phyloP scores from a whole-genome alignment of 2,329 filamentous ascomycete genomes.

The Alternaria sp. region DNA sequence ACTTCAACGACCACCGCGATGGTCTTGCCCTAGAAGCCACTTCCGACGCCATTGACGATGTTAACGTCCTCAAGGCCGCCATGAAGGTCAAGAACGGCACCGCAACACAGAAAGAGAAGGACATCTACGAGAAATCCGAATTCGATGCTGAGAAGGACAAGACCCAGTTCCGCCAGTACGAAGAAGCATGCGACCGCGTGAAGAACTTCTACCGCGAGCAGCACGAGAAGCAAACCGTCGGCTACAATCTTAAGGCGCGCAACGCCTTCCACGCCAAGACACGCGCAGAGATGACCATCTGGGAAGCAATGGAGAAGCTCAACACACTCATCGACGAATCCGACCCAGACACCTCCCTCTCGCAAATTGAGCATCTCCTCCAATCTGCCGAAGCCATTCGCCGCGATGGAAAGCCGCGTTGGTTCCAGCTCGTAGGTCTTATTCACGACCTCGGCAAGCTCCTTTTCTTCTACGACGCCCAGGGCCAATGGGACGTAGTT shows the following conservation, averaged over 20 bases:
- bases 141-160: constrained; percentile 83
- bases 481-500: constrained; percentile 93
- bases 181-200: constrained; percentile 82
- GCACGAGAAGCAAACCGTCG: constrained; percentile 76
- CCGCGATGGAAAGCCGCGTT: constrained; percentile 81
- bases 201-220: constrained; percentile 85
- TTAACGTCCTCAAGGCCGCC: constrained; percentile 67
- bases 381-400: constrained; percentile 91
- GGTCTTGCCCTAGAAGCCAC: constrained; percentile 66
- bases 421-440: constrained; percentile 81
- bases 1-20: constrained; percentile 61
- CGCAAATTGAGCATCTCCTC: constrained; percentile 88
- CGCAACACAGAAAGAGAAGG: constrained; percentile 55
- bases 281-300: constrained; percentile 81
- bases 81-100: constrained; percentile 60
- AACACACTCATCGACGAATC: constrained; percentile 91
- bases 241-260: constrained; percentile 85
- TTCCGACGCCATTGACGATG: constrained; percentile 67
- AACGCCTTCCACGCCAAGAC: constrained; percentile 73
- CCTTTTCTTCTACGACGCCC: constrained; percentile 81
- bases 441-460: constrained; percentile 85
- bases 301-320: constrained; percentile 92
- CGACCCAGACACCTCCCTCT: constrained; percentile 86
- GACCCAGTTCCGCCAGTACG: constrained; percentile 81
- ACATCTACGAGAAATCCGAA: constrained; percentile 67